Percentiles rank a stretch among this genome's conserved stretches.
phyloP scores from a whole-genome alignment of 768 basidiomycete species.

The Hericium alpestre region DNA sequence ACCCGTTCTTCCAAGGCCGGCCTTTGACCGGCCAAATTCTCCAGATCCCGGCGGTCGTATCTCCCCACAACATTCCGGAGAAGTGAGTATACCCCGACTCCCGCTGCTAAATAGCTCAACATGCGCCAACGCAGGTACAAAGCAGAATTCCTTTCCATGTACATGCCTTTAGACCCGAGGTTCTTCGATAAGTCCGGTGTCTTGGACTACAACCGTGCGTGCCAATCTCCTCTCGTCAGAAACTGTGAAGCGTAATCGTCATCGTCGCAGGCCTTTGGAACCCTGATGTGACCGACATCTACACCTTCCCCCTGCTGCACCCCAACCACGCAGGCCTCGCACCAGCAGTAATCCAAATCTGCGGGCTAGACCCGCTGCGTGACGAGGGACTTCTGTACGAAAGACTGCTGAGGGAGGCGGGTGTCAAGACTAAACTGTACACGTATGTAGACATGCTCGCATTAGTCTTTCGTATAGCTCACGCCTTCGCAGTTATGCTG shows the following conservation, averaged over 20 bases:
- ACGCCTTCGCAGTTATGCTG: conserved; percentile 1
- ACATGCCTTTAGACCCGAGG: background rate
- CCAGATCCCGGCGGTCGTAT: background rate
- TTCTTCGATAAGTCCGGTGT: background rate
- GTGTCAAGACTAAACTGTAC: background rate
- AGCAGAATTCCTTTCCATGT: background rate
- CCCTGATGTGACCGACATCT: too few species aligned
- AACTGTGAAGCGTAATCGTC: too few species aligned
- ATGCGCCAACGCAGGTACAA: background rate
- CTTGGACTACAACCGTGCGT: too few species aligned
- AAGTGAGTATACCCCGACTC: background rate
- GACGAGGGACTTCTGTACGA: conserved; percentile 2
- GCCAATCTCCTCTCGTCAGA: too few species aligned
- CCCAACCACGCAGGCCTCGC: background rate
- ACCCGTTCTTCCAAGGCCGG: background rate
- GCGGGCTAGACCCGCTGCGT: background rate
- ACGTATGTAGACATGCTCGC: background rate
- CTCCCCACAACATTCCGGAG: background rate
- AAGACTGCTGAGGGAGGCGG: background rate
- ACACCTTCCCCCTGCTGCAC: background rate
- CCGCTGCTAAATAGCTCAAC: too few species aligned
- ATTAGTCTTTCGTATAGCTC: background rate
- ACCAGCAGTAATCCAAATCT: background rate
- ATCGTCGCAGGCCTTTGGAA: too few species aligned
- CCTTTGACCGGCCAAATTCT: background rate